phyloP scores from a whole-genome alignment of 768 basidiomycete genomes.

The Hortiboletus flavorubellus region DNA sequence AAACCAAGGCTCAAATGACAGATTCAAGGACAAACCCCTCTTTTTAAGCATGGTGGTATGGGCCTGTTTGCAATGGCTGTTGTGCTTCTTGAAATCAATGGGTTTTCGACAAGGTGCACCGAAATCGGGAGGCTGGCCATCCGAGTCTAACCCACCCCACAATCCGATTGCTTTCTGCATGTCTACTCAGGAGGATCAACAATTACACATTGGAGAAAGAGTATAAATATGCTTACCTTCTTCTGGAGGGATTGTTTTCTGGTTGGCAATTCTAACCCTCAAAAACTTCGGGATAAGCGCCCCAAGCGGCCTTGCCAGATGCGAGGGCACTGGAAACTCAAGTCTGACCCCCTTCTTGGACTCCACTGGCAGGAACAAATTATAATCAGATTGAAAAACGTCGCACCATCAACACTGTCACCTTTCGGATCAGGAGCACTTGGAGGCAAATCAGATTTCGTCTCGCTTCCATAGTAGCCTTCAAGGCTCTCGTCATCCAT shows the following conservation, averaged over 20 bases:
- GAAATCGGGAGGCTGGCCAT: not conserved
- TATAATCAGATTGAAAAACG: not conserved
- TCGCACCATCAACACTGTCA: not conserved
- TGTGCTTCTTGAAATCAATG: not conserved
- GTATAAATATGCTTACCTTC: not conserved
- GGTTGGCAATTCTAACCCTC: not conserved
- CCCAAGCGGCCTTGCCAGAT: not conserved
- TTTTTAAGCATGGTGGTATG: not conserved
- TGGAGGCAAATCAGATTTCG: not conserved
- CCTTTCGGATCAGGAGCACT: not conserved
- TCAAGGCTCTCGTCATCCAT: not conserved
- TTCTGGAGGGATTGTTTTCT: not conserved
- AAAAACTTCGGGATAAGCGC: not conserved
- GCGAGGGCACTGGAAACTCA: not conserved
- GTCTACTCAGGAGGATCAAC: not conserved
- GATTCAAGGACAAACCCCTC: not conserved
- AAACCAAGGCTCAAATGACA: not conserved
- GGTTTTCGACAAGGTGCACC: not conserved
- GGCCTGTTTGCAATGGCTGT: conserved; percentile 7
- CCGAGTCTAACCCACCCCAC: not conserved
- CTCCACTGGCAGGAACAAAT: not conserved
- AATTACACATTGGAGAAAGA: not conserved
- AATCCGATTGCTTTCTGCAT: not conserved
- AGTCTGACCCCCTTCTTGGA: not conserved
- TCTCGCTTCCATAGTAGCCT: not conserved